Evolutionary conservation across 2,329 filamentous ascomycete genomes (phyloP), one percentile per base, ranked within the genome.

Genomic region (Pseudogymnoascus sp.): DNA sequence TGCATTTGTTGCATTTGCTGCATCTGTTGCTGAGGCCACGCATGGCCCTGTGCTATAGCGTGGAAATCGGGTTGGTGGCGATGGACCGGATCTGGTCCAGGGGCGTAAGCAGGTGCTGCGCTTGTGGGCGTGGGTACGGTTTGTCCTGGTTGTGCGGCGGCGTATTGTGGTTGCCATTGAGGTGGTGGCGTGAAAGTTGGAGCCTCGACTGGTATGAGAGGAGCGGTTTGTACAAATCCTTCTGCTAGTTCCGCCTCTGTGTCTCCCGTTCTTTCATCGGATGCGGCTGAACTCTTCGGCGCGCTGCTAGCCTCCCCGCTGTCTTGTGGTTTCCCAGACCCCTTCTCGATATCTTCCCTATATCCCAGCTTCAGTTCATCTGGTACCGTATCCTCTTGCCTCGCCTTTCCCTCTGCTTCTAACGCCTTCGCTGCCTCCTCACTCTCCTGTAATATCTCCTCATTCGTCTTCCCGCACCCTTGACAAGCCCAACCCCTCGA

Each of bases 401-500:
- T 67, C 63, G 66, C 74, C 43, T 74, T 74, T 1, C 74, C 76
- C 45, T 76, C 75, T 33, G 72, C 75, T 60, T 78, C 79, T 62
- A 74, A 69, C 31, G 65, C 63, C 62, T 64, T 67, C 52, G 81
- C 82, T 14, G 80, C 78, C 65, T 84, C 84, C 71, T 87, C 87
- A 70, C 86, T 85, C 76, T 91, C 90, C 62, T 76, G 77, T 68
- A 96, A 82, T 40, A 96, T 88, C 64, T 90, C 88, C 60, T 78
- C 81, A 71, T 96, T 96, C 8, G 79, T 82, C 75, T 82, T 87
- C 61, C 76, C 86, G 73, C 93, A 97, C 0, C 78, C 81, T 0
- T 79, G 72, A 75, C 95, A 97, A 61, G 77, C 83, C 82, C 87
- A 97, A 0, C 68, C 71, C 0, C 75, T 75, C 64, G 87, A 91